A percentile compares a stretch with the other conserved stretches of the same genome.
Conservation (phyloP, 2,329 filamentous ascomycete genomes). For the Lecanicillium sp. region DNA sequence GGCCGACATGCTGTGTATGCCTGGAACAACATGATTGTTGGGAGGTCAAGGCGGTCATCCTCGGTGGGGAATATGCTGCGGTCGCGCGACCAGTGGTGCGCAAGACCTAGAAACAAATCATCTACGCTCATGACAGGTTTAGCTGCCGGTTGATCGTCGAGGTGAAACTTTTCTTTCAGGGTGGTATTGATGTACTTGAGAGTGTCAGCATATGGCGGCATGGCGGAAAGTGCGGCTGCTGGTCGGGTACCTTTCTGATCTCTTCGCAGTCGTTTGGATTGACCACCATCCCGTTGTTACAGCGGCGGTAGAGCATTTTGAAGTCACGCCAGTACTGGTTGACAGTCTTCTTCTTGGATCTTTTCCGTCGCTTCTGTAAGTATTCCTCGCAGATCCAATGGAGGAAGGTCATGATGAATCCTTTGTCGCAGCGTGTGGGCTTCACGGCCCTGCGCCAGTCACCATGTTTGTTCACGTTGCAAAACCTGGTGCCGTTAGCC, state of each 20-base stretch:
- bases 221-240: too few species aligned
- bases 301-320: constrained; percentile 14
- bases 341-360: constrained; percentile 11
- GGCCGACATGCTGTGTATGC: constrained; percentile 14
- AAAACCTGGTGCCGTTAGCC: constrained; percentile 7
- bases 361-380: constrained; percentile 7
- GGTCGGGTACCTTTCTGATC: constrained; percentile 3
- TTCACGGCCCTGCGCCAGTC: constrained; percentile 7
- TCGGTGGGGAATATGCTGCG: constrained; percentile 15
- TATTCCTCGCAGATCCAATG: constrained; percentile 15
- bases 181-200: neutral
- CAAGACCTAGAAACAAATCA: constrained; percentile 11
- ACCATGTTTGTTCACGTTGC: constrained; percentile 3
- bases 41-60: constrained; percentile 14
- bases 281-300: constrained; percentile 12
- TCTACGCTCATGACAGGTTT: constrained; percentile 10
- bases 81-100: constrained; percentile 14
- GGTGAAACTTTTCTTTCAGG: constrained; percentile 12
- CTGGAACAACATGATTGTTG: constrained; percentile 17
- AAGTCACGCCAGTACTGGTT: constrained; percentile 15
- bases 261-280: constrained; percentile 10
- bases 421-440: constrained; percentile 13
- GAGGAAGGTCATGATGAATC: constrained; percentile 17
- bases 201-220: too few species aligned
- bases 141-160: constrained; percentile 8